Base-by-base conservation (phyloP, 495 filamentous ascomycete species). In the Penicillium herquei region DNA sequence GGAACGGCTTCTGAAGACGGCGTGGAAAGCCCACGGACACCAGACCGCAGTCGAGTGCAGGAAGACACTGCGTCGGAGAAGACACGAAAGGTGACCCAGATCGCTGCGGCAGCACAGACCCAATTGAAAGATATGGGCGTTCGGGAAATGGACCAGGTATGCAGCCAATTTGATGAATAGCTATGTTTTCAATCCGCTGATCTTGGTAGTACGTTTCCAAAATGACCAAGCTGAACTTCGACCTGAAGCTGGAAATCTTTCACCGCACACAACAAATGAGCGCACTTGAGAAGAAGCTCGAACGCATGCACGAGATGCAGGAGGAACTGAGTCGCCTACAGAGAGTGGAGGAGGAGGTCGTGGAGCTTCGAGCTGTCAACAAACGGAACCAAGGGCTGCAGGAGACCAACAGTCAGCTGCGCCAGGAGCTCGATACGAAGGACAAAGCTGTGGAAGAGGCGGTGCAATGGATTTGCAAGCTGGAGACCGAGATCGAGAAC, bases 211-310 rank as follows among this genome's bases (percentile, higher is more conserved):
- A 79, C 55, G 70, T 81, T 46, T 83, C 79, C 2, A 89, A 82
- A 45, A 73, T 96, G 43, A 86, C 87, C 64, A 95, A 95, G 63
- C 83, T 93, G 64, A 94, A 96, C 61, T 97, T 96, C 64, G 89
- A 92, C 64, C 76, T 97, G 53, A 96, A 96, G 69, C 76, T 96
- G 45, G 89, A 93, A 56, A 77, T 96, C 1, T 89, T 83, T 61
- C 88, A 96, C 58, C 80, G 87, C 14, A 68, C 76, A 10, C 77
- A 87, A 46, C 83, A 90, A 33, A 78, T 90, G 57, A 71, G 78
- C 13, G 72, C 76, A n/a, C 49, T 92, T 51, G 87, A 91, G 67
- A 81, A 85, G 47, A 90, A 87, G 60, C 67, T 84, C 30, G 85
- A 82, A 9, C 86, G 86, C 46, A 81, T 90, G 42, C 73, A 87